Conservation (phyloP, 2,329 filamentous ascomycete genomes). For the Teratosphaeria gauchensis region DNA sequence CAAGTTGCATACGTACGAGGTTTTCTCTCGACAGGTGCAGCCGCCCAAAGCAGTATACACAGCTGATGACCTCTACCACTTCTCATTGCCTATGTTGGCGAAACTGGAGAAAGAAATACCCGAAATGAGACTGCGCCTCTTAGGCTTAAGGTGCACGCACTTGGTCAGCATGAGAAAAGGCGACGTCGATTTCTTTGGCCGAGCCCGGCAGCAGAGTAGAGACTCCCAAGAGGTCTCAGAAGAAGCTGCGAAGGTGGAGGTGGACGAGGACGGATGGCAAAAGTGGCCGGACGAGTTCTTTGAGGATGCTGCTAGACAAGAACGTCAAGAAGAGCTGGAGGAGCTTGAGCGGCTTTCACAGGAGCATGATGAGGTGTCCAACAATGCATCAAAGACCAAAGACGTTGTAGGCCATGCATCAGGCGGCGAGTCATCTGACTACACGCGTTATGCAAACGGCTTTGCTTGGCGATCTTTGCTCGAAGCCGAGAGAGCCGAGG, state of each 20-base stretch:
- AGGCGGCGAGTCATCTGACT: slow-evolving; percentile 9
- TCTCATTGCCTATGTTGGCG: slow-evolving; percentile 68
- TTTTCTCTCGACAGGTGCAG: slow-evolving; percentile 71
- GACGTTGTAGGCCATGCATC: background rate
- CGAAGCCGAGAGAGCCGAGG: slow-evolving; percentile 17
- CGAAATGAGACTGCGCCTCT: slow-evolving; percentile 66
- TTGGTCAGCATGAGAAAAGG: slow-evolving; percentile 77
- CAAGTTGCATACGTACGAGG: slow-evolving; percentile 89
- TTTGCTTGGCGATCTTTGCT: slow-evolving; percentile 24
- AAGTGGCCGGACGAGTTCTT: slow-evolving; percentile 59
- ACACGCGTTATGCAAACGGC: slow-evolving; percentile 23
- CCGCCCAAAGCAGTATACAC: slow-evolving; percentile 60
- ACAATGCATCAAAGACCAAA: background rate
- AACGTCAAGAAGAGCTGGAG: slow-evolving; percentile 51
- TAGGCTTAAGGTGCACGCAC: slow-evolving; percentile 83
- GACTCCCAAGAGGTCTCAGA: slow-evolving; percentile 28
- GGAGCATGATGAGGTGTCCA: slow-evolving; percentile 24
- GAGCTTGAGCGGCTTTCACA: slow-evolving; percentile 55
- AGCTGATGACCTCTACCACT: slow-evolving; percentile 76
- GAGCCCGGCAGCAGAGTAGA: slow-evolving; percentile 18
- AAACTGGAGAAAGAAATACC: slow-evolving; percentile 80
- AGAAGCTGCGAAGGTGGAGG: slow-evolving; percentile 16
- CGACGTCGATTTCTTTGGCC: slow-evolving; percentile 71
- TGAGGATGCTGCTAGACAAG: slow-evolving; percentile 50
- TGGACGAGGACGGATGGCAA: slow-evolving; percentile 52